Conservation (phyloP, 495 filamentous ascomycete genomes). For the Talaromyces wortmannii region DNA sequence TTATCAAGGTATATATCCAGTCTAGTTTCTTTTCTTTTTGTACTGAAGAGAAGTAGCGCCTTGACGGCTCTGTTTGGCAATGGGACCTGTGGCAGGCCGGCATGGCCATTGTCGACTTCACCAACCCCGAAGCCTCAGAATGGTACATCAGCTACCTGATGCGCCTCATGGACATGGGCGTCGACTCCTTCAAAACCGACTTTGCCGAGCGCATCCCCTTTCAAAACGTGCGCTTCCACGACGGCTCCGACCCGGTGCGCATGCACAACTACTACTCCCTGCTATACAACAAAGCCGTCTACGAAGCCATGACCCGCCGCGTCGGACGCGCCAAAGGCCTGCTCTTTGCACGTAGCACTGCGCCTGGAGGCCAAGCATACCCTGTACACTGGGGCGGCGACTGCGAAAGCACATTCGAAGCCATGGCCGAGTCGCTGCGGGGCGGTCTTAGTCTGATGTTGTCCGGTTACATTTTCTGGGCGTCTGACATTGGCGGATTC, state of each 20-base stretch:
- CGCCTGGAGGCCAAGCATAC: constrained; percentile 61
- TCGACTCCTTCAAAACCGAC: constrained; percentile 69
- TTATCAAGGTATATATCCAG: constrained; percentile 42
- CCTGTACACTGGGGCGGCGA: constrained; percentile 63
- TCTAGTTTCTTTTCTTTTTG: not conserved
- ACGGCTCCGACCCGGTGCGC: constrained; percentile 47
- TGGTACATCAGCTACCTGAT: constrained; percentile 56
- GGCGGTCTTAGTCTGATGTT: constrained; percentile 62
- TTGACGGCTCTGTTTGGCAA: constrained; percentile 64
- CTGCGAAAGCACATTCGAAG: constrained; percentile 65
- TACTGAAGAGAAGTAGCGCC: constrained; percentile 25
- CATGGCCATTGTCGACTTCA: constrained; percentile 70
- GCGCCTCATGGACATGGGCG: constrained; percentile 54
- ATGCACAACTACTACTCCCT: constrained; percentile 77
- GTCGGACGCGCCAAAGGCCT: constrained; percentile 53
- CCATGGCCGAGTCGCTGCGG: constrained; percentile 66
- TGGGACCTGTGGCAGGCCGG: constrained; percentile 72
- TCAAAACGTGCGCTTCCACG: constrained; percentile 52
- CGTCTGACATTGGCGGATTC: constrained; percentile 66
- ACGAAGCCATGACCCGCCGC: constrained; percentile 52
- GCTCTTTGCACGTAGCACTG: constrained; percentile 60
- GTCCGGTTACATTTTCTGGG: constrained; percentile 63
- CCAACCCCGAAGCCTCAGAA: constrained; percentile 55
- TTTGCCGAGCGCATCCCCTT: constrained; percentile 66
- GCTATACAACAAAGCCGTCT: constrained; percentile 64